Conservation (phyloP, 352 stramenopile genomes). For the Phytophthora cryptogea region DNA sequence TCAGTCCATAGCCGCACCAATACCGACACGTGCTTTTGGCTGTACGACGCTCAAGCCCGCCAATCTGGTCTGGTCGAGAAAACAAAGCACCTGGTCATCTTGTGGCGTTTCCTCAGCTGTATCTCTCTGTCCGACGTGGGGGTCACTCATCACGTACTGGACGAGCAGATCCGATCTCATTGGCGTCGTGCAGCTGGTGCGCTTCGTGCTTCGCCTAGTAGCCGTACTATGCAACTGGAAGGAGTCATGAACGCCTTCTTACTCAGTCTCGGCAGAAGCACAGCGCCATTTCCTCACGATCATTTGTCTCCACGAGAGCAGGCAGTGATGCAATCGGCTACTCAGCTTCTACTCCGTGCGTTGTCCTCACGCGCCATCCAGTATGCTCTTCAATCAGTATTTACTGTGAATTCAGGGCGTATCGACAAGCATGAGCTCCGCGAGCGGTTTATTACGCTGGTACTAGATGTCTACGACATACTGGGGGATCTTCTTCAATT, state of each 20-base stretch:
- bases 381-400: constrained; percentile 5
- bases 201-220: not conserved
- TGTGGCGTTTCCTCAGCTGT: constrained; percentile 18
- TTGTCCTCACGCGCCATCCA: constrained; percentile 10
- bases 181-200: constrained; percentile 13
- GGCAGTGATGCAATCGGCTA: not conserved
- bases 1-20: not conserved
- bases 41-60: not conserved
- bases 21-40: not conserved
- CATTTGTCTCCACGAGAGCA: not conserved
- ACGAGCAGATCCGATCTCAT: constrained; percentile 3
- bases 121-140: constrained; percentile 9
- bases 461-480: constrained; percentile 15
- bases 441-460: constrained; percentile 8
- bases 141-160: not conserved
- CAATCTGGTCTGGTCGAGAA: constrained; percentile 4
- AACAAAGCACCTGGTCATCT: constrained; percentile 26
- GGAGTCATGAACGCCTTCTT: constrained; percentile 12
- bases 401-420: not conserved
- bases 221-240: not conserved
- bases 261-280: not conserved
- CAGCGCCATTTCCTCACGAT: not conserved
- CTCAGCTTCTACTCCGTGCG: constrained; percentile 17
- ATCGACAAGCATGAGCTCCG: constrained; percentile 2
- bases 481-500: constrained; percentile 6